Evolutionary conservation across 805 yeast species (phyloP), one percentile per base, ranked within the genome.

Genomic region (Nakazawaea sp.): DNA sequence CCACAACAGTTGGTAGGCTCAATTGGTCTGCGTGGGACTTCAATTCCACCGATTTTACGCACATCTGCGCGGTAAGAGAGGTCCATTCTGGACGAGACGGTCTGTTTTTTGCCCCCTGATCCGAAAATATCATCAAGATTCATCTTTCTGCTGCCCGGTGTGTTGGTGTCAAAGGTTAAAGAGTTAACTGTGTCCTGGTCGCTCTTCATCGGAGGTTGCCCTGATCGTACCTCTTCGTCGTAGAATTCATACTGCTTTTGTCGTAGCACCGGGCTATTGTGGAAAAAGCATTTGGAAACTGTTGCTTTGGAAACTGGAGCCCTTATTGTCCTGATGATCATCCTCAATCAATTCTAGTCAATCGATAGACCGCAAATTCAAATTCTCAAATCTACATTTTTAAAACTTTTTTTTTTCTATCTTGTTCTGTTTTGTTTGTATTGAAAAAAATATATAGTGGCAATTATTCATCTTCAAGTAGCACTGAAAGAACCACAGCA

Each of bases 1-100:
- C 88, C 88, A 58, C 98, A 90, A 57, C 98, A 90, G 56, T 90
- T 88, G 48, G 89, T 95, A 2, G 97, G 97, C 48, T 86, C 96
- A 4, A 61, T 64, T 0, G 98, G 97, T 52, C 70, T 72, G n/a
- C 72, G 75, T 3, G 96, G 96, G 0, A 90, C 95, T 6, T 53
- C 56, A 0, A 92, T 65, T 0, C 97, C 97, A 0, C 71, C 79
- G 3, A 72, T 68, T 2, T 46, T 44, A 23, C 55, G 48, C 6
- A 54, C 48, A 23, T 58, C 42, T 1, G 45, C 46, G 35, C 64
- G 46, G 24, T 70, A 56, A 2, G 61, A 53, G 2, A 60, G 55
- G 40, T 61, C 66, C 42, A 64, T 45, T 38, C 66, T 45, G 5
- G 61, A 55, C 4, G 64, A 58, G 27, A 50, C 50, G n/a, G 40